Evolutionary conservation across 2,329 filamentous ascomycete species (phyloP), one percentile per base, ranked within the genome.

Genomic region (Neurospora sp.): DNA sequence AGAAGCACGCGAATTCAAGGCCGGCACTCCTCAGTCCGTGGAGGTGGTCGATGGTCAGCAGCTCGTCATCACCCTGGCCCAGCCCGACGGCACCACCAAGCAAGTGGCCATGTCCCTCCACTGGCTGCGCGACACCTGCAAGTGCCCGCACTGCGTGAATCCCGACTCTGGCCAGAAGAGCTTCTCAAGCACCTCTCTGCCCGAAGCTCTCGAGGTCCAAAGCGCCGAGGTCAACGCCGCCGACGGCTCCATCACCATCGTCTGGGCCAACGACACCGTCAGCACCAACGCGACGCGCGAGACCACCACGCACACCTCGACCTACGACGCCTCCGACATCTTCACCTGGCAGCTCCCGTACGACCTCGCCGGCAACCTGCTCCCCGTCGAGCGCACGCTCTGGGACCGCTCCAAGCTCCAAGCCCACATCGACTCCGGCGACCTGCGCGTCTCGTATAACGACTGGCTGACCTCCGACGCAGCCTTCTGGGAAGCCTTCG

Each of bases 391-490:
- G 52, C 73, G 71, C 46, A 69, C 70, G n/a, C 70, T 79, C 71
- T 86, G 85, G 85, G 79, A 85, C 73, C 75, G 73, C 3, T 65
- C 71, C 0, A 74, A 43, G 0, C 83, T 82, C 67, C 72, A 75
- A 71, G 66, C 75, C 8, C 79, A 84, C n/a, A 81, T 88, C 11
- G 80, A 82, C 67, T 88, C 86, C 79, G 73, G 73, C 19, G 88
- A 86, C 79, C 73, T 73, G 70, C 71, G 70, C 11, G 82, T 96
- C 62, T 83, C 88, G 69, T 97, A 91, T 79, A 76, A 87, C 0
- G 87, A 89, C 46, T 97, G 93, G 80, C 90, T 96, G 84, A 78
- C 84, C 15, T 76, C 81, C 19, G 87, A 69, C 87, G 66, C 76
- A 79, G 82, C 82, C 0, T 88, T 97, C 69, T 86, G 85, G 75